Percentiles rank a stretch among this genome's conserved stretches.
phyloP scores from a whole-genome alignment of 441 rosid species.

The Capsella rubella region DNA sequence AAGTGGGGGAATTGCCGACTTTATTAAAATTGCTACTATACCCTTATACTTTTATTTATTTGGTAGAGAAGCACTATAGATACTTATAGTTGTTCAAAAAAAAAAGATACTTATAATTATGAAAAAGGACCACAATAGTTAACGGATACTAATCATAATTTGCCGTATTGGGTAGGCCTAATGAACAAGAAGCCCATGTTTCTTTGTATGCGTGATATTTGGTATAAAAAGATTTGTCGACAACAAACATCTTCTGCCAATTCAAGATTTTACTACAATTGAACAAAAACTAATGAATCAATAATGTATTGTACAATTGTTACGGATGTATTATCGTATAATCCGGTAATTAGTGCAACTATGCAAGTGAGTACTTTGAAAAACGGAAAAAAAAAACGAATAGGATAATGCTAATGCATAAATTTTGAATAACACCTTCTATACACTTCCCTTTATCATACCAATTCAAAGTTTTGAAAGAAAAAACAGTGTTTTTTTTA shows the following conservation, averaged over 20 bases:
- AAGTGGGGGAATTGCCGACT: conserved; percentile 1
- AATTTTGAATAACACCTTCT: not conserved
- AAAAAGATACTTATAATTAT: conserved; percentile 2
- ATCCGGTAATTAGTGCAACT: not conserved
- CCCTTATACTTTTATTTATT: conserved; percentile 14
- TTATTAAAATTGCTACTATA: not conserved
- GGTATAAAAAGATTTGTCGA: no score
- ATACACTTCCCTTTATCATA: not conserved
- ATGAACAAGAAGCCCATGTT: no score
- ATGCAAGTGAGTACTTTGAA: not conserved
- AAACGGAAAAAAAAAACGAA: not conserved
- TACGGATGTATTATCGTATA: not conserved
- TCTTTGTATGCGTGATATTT: no score
- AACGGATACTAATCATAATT: no score
- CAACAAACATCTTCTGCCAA: no score
- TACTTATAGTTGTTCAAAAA: no score
- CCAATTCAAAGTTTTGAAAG: not conserved
- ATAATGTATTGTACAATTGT: not conserved
- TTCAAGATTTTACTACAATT: no score
- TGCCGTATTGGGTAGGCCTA: no score
- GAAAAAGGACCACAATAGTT: conserved; percentile 9
- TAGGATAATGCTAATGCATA: not conserved
- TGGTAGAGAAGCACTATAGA: not conserved
- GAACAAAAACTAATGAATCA: no score
- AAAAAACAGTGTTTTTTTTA: no score